phyloP scores from a whole-genome alignment of 2,329 filamentous ascomycete genomes.

The Nemania bipapillata region DNA sequence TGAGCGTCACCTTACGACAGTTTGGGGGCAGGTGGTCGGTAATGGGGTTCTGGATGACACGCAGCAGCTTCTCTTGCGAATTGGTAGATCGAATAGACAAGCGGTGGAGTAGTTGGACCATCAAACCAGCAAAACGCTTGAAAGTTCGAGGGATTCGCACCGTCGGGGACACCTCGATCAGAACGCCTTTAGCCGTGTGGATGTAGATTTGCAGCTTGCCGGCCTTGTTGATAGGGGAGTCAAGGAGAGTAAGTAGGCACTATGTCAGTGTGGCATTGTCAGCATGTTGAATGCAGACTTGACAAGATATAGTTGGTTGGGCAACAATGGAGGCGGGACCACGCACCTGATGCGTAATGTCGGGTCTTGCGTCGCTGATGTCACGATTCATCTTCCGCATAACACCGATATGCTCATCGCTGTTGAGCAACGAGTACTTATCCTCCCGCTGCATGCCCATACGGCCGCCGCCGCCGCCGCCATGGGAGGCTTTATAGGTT shows the following conservation, averaged over 20 bases:
- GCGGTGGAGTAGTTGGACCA: slow-evolving; percentile 96
- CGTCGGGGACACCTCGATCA: slow-evolving; percentile 98
- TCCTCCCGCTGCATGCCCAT: slow-evolving; percentile 79
- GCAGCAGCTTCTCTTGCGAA: slow-evolving; percentile 95
- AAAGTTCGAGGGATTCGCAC: slow-evolving; percentile 98
- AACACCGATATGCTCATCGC: slow-evolving; percentile 97
- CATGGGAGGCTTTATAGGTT: slow-evolving; percentile 91
- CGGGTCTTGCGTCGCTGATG: slow-evolving; percentile 95
- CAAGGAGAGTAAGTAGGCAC: slow-evolving; percentile 96
- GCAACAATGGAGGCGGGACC: slow-evolving; percentile 19
- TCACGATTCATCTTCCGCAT: slow-evolving; percentile 99
- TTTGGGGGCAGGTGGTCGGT: slow-evolving; percentile 96
- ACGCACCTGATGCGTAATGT: slow-evolving; percentile 96
- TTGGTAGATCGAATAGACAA: slow-evolving; percentile 96
- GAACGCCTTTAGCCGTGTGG: slow-evolving; percentile 93
- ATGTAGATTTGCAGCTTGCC: slow-evolving; percentile 98
- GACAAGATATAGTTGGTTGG: slow-evolving; percentile 37
- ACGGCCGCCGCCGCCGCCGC: slow-evolving; percentile 66
- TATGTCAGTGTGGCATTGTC: slow-evolving; percentile 58
- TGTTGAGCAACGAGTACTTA: slow-evolving; percentile 97
- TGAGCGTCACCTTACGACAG: slow-evolving; percentile 96
- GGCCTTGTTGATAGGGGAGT: slow-evolving; percentile 98
- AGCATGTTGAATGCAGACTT: slow-evolving; percentile 60
- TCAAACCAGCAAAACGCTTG: slow-evolving; percentile 97
- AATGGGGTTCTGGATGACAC: slow-evolving; percentile 97